A percentile compares a stretch with the other conserved stretches of the same genome.
These are phyloP conservation scores for Sporothrix brasiliensis DNA, from an alignment of 2,329 filamentous ascomycete genomes.

Conservation along the genomic window DNA sequence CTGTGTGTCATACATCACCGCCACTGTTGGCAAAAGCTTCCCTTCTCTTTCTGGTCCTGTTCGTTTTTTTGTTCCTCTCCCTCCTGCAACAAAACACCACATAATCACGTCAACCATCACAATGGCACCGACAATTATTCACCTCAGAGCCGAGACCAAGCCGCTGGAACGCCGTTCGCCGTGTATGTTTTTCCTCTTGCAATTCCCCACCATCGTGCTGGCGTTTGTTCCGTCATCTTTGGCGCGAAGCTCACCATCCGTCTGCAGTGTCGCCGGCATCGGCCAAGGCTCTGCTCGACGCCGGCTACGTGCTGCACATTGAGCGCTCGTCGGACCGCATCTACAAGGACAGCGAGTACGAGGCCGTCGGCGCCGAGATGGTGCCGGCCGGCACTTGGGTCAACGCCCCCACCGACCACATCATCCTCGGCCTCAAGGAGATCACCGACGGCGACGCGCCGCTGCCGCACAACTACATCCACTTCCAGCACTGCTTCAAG, in stretches of 20 bases:
- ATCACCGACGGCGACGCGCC: slow-evolving; percentile 71
- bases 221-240: not conserved
- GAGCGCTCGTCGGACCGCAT: slow-evolving; percentile 71
- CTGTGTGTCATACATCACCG: slow-evolving; percentile 27
- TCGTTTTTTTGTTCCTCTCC: not conserved
- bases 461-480: slow-evolving; percentile 71
- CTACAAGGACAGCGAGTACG: slow-evolving; percentile 64
- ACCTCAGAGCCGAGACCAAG: slow-evolving; percentile 38
- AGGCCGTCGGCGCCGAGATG: slow-evolving; percentile 64
- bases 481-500: slow-evolving; percentile 73
- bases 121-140: slow-evolving; percentile 27
- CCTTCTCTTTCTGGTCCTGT: too few species aligned
- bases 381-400: slow-evolving; percentile 69
- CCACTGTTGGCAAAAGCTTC: slow-evolving; percentile 1
- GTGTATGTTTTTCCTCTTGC: slow-evolving; percentile 23
- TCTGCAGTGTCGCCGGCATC: slow-evolving; percentile 35
- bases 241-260: not conserved
- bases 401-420: slow-evolving; percentile 66
- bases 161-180: slow-evolving; percentile 38
- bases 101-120: slow-evolving; percentile 4
- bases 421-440: slow-evolving; percentile 78
- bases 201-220: not conserved
- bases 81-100: not conserved
- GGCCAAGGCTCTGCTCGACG: slow-evolving; percentile 62
- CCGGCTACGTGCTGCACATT: slow-evolving; percentile 69